Evolutionary conservation across 176 grass and related monocot genomes (phyloP), one percentile per base, ranked within the genome.

Genomic region (Pontederia crassipes): DNA sequence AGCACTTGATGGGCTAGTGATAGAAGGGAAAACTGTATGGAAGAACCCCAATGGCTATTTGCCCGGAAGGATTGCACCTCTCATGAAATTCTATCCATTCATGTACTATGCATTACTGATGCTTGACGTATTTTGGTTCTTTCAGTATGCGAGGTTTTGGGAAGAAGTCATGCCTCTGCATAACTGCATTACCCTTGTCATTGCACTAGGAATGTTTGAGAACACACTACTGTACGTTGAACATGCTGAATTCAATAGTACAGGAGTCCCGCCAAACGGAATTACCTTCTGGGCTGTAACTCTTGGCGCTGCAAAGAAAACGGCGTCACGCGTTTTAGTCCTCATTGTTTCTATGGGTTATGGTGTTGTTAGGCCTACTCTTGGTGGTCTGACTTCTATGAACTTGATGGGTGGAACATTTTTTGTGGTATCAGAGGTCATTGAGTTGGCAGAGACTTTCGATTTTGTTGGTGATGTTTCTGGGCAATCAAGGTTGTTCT

Each of bases 141-240:
- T 62, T 48, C 72, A 82, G 57, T 81, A 80, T 63, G 71, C 85
- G 1, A 66, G 74, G 65, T 80, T 82, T 68, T 95, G 85, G 89
- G 35, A 78, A 46, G 81, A 85, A 57, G 85, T 85, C 59, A 75
- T 58, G 75, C 72, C 81, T 18, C 82, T 95, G 29, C 85, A 95
- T 68, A 82, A 85, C 64, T 75, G 67, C 51, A 80, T 79, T 8
- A 85, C 89, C 50, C 28, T 78, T 15, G 85, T 85, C 51, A 85
- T 95, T 67, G 61, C 89, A 68, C 75, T 95, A 0, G 89, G 89
- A 32, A 95, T 95, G 85, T 48, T 78, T 72, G 89, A 95, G 60
- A 58, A 54, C 15, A 79, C 89, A 14, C 54, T 86, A n/a, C 78
- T 81, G 89, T 88, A 95, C 72, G 18, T 95, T 24, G 89, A 88